Evolutionary conservation across 306 rosid species (phyloP), one percentile per base, ranked within the genome.

Genomic region (Begonia peltatifolia): DNA sequence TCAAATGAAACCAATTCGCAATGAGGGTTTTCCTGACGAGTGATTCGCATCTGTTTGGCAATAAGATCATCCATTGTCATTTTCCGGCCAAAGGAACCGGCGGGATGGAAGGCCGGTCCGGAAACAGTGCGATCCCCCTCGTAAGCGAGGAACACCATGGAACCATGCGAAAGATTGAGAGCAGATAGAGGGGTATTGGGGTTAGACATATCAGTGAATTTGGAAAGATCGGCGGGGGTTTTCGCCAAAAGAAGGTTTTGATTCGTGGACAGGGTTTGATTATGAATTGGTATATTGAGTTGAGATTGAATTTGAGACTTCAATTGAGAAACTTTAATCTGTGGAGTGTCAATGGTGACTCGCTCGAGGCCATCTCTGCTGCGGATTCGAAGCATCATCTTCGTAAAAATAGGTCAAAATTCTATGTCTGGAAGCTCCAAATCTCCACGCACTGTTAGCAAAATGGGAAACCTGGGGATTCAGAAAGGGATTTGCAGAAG

Each of bases 61-160:
- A 92, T 83, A 14, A 92, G 86, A 59, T 92, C 99, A 43, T 86
- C 96, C 99, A 92, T 86, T 5, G 99, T 92, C 99, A 92, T 92
- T 76, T 86, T 92, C 4, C 94, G 84, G 42, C 99, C 99, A 56
- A 92, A 92, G 6, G 96, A 86, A 6, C 99, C 99, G 11, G 96
- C 84, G 0, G 95, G 92, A 55, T 51, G 60, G 68, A 86, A 56
- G 6, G 71, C 47, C 10, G 94, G 99, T 0, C 99, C 88, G 2
- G 79, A 50, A 23, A 92, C 84, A 20, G 64, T 71, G 13, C 96
- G 94, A 52, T 86, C 93, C 9, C 94, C 96, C 9, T 78, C 84
- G 76, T 92, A 86, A 36, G 83, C 20, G 36, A 92, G 57, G 48
- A 76, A 92, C 0, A 86, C 17, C 11, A 92, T 79, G 9, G 96